Base-by-base conservation (phyloP, 805 yeast genomes). In the Limtongia smithiae region DNA sequence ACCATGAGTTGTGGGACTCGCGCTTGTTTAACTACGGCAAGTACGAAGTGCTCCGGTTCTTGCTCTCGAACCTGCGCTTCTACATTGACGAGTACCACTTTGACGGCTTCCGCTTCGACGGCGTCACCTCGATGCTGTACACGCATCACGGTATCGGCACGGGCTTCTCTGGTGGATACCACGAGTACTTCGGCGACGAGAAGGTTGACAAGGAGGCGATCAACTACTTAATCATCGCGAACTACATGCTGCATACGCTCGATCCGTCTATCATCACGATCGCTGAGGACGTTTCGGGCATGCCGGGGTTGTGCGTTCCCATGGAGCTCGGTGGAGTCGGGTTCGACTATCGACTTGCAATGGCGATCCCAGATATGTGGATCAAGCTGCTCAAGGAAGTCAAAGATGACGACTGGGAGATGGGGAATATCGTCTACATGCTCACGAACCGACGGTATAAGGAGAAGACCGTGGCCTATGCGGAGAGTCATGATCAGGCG, bases 301-400 rank as follows among this genome's bases (percentile, higher is more conserved):
- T 91, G 83, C 98, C 98, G 30, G 89, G 97, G 1, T 71, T 93
- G 48, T 91, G 97, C 67, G 68, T 85, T 48, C 82, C 93, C 4
- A 75, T 86, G 43, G 44, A 59, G 0, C 65, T 71, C 21, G 97
- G 97, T 41, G 98, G 98, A 49, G 82, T 85, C 54, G 98, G 97
- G 0, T 91, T 91, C 62, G 93, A 90, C 65, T 91, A 91, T 67
- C 75, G 97, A 55, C 74, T 91, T 46, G 93, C 95, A 1, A 91
- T 91, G 98, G 97, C 97, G 1, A 74, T 91, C 51, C 98, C 98
- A 3, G 98, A 91, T 67, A 91, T 91, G 97, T 91, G 98, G 98
- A 91, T 91, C 71, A 93, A 93, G 67, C 68, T 89, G 41, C 70
- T 91, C 60, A 91, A 93, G 65, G 97, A 90, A 65, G 70, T 76